Base-by-base conservation (phyloP, 176 grass and related monocot species). In the Saccharum spontaneum region DNA sequence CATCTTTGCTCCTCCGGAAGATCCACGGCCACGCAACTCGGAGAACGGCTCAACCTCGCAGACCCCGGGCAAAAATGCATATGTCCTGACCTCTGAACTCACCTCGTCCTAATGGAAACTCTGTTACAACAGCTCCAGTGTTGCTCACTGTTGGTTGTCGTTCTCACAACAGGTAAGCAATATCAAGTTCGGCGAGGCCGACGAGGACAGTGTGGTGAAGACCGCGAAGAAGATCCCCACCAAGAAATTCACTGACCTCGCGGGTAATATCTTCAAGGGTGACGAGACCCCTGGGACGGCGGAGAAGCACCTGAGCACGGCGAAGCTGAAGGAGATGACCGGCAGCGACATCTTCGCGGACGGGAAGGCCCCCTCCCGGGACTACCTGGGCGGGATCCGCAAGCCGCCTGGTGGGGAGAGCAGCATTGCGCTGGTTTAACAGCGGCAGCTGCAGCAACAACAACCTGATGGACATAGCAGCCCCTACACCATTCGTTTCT, bases 381-480 rank as follows among this genome's bases (percentile, higher is more conserved):
- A 94, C 71, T 97, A 89, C 88, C 89, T 97, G 0, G 92, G 95
- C 2, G 95, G 95, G 26, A 90, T 94, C 92, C 95, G 95, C 92
- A 97, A 97, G 82, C 95, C 95, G 0, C 95, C 95, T 4, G 92
- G 95, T 52, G 95, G 95, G 12, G 92, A 94, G 74, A 97, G 92
- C 95, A 97, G 95, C 90, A 97, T 97, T 71, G 88, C 92, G 11
- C 82, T 97, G 92, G 92, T 94, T 80, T 97, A 84, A 91, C 86
- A 55, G 24, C 34, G 16, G 12, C 33, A 77, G 10, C 59, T 9
- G 15, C 57, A 67, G 7, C 61, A 17, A 50, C 71, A 50, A 20
- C 71, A 59, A 59, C 18, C 79, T 89, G 84, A 87, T 90, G 84
- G 88, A 92, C 87, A 84, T 84, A 73, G 73, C 86, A 28, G 70